Evolutionary conservation across 495 filamentous ascomycete species (phyloP).

Genomic region (Neurospora discreta): DNA sequence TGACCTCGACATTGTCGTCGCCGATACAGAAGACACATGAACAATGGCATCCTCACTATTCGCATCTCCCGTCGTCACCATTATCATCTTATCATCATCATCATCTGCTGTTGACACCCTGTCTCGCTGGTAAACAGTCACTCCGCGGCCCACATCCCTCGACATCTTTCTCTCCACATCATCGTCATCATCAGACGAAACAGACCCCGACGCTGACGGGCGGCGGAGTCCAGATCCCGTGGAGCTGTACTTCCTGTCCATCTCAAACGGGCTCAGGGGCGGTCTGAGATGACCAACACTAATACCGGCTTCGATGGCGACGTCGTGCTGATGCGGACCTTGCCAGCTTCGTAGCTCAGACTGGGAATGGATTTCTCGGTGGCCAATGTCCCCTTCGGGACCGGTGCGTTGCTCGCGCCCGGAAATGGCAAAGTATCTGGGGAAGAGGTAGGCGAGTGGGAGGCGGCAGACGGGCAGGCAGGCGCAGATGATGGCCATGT

Average conservation of each 20-base stretch:
- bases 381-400: not conserved
- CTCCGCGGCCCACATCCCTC: not conserved
- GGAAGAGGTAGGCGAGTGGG: slow-evolving; percentile 18
- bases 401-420: not conserved
- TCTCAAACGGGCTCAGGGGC: too few species aligned
- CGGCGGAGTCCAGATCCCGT: not conserved
- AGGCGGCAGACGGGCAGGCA: slow-evolving; percentile 31
- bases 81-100: not conserved
- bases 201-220: not conserved
- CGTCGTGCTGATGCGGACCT: not conserved
- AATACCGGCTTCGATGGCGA: not conserved
- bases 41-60: slow-evolving; percentile 35
- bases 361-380: not conserved
- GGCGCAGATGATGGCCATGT: slow-evolving; percentile 36
- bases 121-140: not conserved
- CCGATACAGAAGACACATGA: slow-evolving; percentile 10
- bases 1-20: not conserved
- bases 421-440: slow-evolving; percentile 10
- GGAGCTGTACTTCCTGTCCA: not conserved
- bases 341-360: not conserved
- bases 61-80: slow-evolving; percentile 15
- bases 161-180: not conserved
- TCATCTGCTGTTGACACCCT: not conserved
- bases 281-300: too few species aligned
- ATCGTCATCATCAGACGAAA: not conserved